These are phyloP conservation scores for Fusarium nisikadoi DNA, from an alignment of 2,329 filamentous ascomycete species.

Conservation along the genomic window DNA sequence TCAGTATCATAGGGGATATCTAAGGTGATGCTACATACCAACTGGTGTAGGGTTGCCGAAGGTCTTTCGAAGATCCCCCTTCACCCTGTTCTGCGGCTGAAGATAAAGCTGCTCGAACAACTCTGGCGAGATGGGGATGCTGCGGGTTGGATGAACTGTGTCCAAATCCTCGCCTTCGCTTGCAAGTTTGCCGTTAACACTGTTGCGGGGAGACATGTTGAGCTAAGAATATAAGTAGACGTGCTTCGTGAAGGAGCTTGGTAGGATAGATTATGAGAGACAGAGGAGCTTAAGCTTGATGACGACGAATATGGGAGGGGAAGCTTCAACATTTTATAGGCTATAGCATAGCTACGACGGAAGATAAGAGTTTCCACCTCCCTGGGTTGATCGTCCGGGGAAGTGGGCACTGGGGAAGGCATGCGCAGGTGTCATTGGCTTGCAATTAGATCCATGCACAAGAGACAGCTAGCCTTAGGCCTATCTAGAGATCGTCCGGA, in stretches of 20 bases:
- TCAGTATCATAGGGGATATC: not conserved
- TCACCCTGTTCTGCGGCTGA: slow-evolving; percentile 56
- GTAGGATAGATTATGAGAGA: not conserved
- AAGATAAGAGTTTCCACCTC: not conserved
- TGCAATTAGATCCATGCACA: not conserved
- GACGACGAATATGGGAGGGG: not conserved
- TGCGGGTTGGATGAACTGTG: slow-evolving; percentile 49
- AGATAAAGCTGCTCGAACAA: slow-evolving; percentile 66
- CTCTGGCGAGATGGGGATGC: slow-evolving; percentile 61
- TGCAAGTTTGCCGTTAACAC: slow-evolving; percentile 15
- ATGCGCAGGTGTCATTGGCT: not conserved
- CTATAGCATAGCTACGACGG: not conserved
- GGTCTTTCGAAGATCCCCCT: slow-evolving; percentile 59
- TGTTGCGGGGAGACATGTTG: slow-evolving; percentile 22
- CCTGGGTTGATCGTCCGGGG: slow-evolving; percentile 1
- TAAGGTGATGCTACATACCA: slow-evolving; percentile 11
- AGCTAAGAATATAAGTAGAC: not conserved
- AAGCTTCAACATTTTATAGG: not conserved
- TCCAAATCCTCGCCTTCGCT: slow-evolving; percentile 36
- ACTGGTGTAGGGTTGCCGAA: slow-evolving; percentile 65
- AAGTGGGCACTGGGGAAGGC: not conserved
- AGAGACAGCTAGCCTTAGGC: too few relatives aligned
- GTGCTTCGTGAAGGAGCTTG: not conserved
- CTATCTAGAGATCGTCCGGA: not conserved
- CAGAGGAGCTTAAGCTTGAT: not conserved